Conservation (phyloP, 352 stramenopile genomes). For the Pythium grandisporangium region DNA sequence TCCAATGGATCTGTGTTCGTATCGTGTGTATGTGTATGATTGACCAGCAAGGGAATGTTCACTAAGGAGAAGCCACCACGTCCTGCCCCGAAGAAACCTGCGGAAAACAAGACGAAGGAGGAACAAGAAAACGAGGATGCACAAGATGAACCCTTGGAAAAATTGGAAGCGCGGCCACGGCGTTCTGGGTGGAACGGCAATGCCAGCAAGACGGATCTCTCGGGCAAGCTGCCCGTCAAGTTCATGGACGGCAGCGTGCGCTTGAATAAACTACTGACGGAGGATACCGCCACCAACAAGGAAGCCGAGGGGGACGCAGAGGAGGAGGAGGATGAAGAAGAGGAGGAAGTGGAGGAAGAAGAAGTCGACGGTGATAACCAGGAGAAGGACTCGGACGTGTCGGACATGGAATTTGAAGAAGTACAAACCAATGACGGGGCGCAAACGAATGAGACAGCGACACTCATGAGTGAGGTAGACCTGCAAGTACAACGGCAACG, state of each 20-base stretch:
- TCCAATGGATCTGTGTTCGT: no score
- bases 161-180: constrained; percentile 62
- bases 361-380: constrained; percentile 30
- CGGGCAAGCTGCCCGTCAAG: constrained; percentile 76
- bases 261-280: constrained; percentile 55
- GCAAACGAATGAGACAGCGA: constrained; percentile 1
- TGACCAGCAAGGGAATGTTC: constrained; percentile 31
- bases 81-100: constrained; percentile 16
- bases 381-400: constrained; percentile 55
- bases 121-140: constrained; percentile 13
- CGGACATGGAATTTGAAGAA: constrained; percentile 80
- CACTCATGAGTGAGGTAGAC: constrained; percentile 35
- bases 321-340: constrained; percentile 14
- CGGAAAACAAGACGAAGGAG: constrained; percentile 9
- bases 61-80: constrained; percentile 17
- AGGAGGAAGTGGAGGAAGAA: constrained; percentile 24
- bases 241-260: constrained; percentile 82
- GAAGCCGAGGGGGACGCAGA: constrained; percentile 6
- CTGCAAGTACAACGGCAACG: constrained; percentile 53
- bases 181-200: constrained; percentile 49
- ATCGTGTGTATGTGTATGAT: background rate
- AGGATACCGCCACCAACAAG: constrained; percentile 14
- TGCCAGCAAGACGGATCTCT: constrained; percentile 39
- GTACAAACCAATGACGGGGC: constrained; percentile 14
- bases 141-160: constrained; percentile 53